Evolutionary conservation across 169 alveolate genomes (phyloP).

Genomic region (Toxoplasma gondii): DNA sequence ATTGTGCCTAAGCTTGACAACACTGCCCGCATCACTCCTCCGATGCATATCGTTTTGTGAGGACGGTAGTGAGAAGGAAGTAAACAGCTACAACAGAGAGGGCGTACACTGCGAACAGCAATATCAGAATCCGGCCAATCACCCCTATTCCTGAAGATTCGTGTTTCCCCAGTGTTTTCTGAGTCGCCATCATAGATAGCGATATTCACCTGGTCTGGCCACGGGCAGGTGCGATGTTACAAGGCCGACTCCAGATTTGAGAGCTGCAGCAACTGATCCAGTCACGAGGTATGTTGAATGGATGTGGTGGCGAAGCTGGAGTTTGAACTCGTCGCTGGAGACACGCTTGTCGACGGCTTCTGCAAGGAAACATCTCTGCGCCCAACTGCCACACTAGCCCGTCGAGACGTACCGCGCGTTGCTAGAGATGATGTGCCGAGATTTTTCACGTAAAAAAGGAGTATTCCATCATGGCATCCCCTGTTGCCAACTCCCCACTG

Average conservation of each 20-base stretch:
- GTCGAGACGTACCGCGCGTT: slow-evolving; percentile 40
- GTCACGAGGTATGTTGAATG: slow-evolving; percentile 57
- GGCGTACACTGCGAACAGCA: background rate
- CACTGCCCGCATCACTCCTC: background rate
- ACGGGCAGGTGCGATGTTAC: slow-evolving; percentile 54
- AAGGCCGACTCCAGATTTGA: slow-evolving; percentile 56
- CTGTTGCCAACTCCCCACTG: slow-evolving; percentile 68
- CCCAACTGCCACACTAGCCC: background rate
- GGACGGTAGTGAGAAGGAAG: background rate
- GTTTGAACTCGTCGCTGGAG: slow-evolving; percentile 43
- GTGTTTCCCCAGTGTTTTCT: background rate
- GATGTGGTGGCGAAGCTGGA: slow-evolving; percentile 58
- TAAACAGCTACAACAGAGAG: background rate
- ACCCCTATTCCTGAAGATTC: slow-evolving; percentile 10
- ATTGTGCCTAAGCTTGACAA: too few species aligned
- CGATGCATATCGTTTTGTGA: background rate
- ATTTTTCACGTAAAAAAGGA: slow-evolving; percentile 53
- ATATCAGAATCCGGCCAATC: background rate
- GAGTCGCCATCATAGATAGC: background rate
- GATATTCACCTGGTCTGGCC: slow-evolving; percentile 38
- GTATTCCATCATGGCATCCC: slow-evolving; percentile 66
- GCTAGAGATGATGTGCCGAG: slow-evolving; percentile 64
- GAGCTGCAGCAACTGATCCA: slow-evolving; percentile 63
- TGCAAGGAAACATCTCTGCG: background rate
- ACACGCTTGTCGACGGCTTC: slow-evolving; percentile 61